Base-by-base conservation (phyloP, 2,329 filamentous ascomycete species). In the Fusarium sp. region DNA sequence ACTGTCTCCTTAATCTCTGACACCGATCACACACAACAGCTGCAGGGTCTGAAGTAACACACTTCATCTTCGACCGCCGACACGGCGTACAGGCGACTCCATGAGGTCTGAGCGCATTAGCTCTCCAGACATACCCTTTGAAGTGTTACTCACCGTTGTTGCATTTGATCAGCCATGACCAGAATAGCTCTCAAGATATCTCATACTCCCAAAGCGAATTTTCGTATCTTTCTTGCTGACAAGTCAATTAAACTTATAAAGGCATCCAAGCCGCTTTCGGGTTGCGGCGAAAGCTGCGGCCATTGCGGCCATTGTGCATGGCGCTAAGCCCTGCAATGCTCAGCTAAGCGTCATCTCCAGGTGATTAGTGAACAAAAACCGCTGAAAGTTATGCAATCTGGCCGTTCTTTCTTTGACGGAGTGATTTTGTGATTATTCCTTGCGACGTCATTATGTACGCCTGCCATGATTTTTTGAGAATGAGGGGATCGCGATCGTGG, bases 61-160 rank as follows among this genome's bases (percentile, higher is more conserved):
- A 65, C 27, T 65, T 65, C 63, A 65, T 65, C n/a, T 65, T 65
- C 1, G 29, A 27, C 7, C 63, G 60, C 1, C 63, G 41, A 23
- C 63, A 65, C 7, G 63, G 25, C 21, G 41, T 65, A 10, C 63
- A 65, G 23, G 63, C 60, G 10, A 65, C 42, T 31, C 48, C 60
- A 21, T 57, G 14, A 2, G 39, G 61, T 27, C 61, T n/a, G n/a
- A n/a, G n/a, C n/a, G n/a, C 7, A 16, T 52, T 35, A 52, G 49
- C 33, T 38, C 10, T 27, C 10, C 10, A 11, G 5, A 12, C 23
- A 16, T 15, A n/a, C 9, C 9, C 4, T 10, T 21, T 10, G 6
- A 21, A n/a, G 14, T 21, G 7, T 2, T 9, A 37, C 45, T 15
- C 6, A 63, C 62, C 59, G 23, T n/a, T 21, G 23, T 9, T 45